Conservation (phyloP, 2,329 filamentous ascomycete species). For the Penicillium sclerotigenum region DNA sequence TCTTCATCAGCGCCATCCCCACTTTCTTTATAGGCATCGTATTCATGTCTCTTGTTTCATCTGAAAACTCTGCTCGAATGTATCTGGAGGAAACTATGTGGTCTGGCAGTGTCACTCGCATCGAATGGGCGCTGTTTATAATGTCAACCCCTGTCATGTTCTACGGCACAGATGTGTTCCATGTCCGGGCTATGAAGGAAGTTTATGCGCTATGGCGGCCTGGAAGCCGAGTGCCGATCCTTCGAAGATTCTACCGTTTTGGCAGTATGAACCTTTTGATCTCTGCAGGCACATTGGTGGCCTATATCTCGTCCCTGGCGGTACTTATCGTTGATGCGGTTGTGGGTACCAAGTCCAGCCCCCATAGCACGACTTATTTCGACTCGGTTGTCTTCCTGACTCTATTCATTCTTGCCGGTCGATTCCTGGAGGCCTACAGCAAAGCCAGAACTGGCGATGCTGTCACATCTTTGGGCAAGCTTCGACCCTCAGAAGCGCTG, state of each 20-base stretch:
- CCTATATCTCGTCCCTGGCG: slow-evolving; percentile 77
- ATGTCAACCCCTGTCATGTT: slow-evolving; percentile 85
- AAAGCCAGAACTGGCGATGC: slow-evolving; percentile 88
- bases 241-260: slow-evolving; percentile 82
- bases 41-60: slow-evolving; percentile 77
- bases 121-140: slow-evolving; percentile 76
- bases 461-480: slow-evolving; percentile 71
- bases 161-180: slow-evolving; percentile 81
- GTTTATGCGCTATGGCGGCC: slow-evolving; percentile 72
- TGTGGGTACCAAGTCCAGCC: slow-evolving; percentile 39
- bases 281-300: slow-evolving; percentile 81
- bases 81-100: slow-evolving; percentile 70
- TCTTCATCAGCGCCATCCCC: slow-evolving; percentile 69
- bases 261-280: slow-evolving; percentile 97
- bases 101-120: slow-evolving; percentile 66
- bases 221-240: slow-evolving; percentile 67
- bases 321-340: slow-evolving; percentile 64
- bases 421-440: slow-evolving; percentile 71
- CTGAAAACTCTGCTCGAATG: slow-evolving; percentile 55
- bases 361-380: slow-evolving; percentile 68
- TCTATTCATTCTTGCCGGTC: slow-evolving; percentile 71
- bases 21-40: slow-evolving; percentile 85
- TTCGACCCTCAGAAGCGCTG: slow-evolving; percentile 73
- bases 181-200: slow-evolving; percentile 74
- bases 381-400: slow-evolving; percentile 92